A percentile compares a stretch with the other conserved stretches of the same genome.
Evolutionary conservation across 331 rosid species (phyloP).

Genomic region (Quercus tomentella): DNA sequence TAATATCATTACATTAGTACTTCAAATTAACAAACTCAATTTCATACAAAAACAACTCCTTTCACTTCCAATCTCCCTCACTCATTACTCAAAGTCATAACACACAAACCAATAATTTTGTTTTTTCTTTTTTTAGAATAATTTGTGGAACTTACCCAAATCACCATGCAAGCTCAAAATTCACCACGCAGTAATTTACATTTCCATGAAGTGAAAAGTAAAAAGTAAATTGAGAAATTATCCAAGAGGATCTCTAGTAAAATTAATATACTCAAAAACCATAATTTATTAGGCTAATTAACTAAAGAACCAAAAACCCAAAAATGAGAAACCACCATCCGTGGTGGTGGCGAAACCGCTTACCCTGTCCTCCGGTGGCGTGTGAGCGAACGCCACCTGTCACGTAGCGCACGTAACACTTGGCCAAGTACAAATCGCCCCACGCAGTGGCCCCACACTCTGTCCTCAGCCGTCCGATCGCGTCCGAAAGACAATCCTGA

Average conservation of each 20-base stretch:
- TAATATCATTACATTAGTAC: neutral
- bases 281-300: neutral
- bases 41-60: neutral
- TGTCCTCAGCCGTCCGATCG: conserved; percentile 65
- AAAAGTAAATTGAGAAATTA: conserved; percentile 5
- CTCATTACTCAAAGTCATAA: too few relatives aligned
- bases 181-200: conserved; percentile 7
- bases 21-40: neutral
- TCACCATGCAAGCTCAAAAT: neutral
- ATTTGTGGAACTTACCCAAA: neutral
- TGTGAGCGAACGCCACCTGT: conserved; percentile 45
- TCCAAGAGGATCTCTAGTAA: conserved; percentile 1
- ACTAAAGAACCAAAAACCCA: neutral
- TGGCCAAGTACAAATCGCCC: conserved; percentile 75
- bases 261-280: neutral
- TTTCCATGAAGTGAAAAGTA: neutral
- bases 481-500: conserved; percentile 76
- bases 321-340: conserved; percentile 20
- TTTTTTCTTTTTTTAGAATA: neutral
- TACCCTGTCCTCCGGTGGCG: conserved; percentile 32
- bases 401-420: conserved; percentile 81
- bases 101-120: neutral
- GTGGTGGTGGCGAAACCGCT: conserved; percentile 32
- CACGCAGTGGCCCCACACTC: conserved; percentile 60
- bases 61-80: neutral